Evolutionary conservation across 352 stramenopile genomes (phyloP).

Genomic region (Chrysophaeum taylorii): DNA sequence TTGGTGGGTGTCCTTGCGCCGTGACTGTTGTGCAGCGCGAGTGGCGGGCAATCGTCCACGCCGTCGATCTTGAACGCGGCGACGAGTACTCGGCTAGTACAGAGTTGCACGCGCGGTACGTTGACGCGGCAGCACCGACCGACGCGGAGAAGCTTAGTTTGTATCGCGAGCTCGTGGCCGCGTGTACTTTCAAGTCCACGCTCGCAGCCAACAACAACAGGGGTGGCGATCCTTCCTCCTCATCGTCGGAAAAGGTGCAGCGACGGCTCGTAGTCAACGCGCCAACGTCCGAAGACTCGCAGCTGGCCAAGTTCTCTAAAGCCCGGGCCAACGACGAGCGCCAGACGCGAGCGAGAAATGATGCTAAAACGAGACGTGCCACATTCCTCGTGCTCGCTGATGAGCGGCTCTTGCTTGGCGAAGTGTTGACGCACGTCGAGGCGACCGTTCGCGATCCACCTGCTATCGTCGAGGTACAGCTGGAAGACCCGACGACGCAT

Average conservation of each 20-base stretch:
- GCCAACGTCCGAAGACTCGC: neutral
- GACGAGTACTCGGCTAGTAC: conserved; percentile 11
- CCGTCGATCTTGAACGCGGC: conserved; percentile 8
- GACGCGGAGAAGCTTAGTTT: neutral
- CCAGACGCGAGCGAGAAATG: too few relatives aligned
- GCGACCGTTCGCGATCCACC: neutral
- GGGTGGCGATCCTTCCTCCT: too few relatives aligned
- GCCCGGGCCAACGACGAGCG: neutral
- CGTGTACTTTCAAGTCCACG: neutral
- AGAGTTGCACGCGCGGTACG: conserved; percentile 5
- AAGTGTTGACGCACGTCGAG: neutral
- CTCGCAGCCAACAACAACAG: neutral
- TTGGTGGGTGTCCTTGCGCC: conserved; percentile 4
- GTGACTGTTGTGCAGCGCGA: conserved; percentile 4
- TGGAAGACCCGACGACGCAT: neutral
- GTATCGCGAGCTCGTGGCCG: conserved; percentile 8
- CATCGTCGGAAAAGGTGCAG: neutral
- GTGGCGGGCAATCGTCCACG: conserved; percentile 9
- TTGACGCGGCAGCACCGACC: neutral
- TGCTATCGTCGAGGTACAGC: conserved; percentile 1
- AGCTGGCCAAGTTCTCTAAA: too few relatives aligned
- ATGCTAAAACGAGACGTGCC: too few relatives aligned
- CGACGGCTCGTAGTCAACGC: neutral
- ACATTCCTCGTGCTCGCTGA: neutral
- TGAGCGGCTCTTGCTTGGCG: neutral